Evolutionary conservation across 1,139 yeast genomes (phyloP).

Genomic region (Candida labiduridarum): DNA sequence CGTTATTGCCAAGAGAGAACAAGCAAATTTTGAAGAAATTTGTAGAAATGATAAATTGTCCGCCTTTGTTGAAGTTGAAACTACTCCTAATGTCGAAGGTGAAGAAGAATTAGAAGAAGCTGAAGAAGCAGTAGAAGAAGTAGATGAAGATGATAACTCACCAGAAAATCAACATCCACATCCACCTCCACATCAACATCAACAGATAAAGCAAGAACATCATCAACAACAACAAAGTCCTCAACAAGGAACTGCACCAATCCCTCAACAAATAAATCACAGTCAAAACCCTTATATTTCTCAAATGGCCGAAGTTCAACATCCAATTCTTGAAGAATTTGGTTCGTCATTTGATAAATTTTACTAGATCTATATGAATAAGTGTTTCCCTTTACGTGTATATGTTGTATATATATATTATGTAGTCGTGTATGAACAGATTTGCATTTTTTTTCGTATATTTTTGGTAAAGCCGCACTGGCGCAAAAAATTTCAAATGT

Average conservation of each 20-base stretch:
- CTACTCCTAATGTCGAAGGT: slow-evolving; percentile 1
- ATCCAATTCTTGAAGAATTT: slow-evolving; percentile 12
- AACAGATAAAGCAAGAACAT: slow-evolving; percentile 3
- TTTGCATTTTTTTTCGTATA: too few species aligned
- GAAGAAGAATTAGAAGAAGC: slow-evolving; percentile 11
- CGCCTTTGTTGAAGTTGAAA: slow-evolving; percentile 15
- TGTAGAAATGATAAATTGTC: slow-evolving; percentile 19
- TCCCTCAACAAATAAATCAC: slow-evolving; percentile 3
- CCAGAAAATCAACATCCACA: background rate
- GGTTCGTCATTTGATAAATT: slow-evolving; percentile 11
- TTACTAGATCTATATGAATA: slow-evolving; percentile 3
- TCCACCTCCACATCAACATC: background rate
- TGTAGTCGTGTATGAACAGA: background rate
- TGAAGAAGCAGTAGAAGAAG: slow-evolving; percentile 10
- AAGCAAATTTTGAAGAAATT: slow-evolving; percentile 17
- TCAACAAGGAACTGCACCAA: background rate
- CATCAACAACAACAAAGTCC: slow-evolving; percentile 4
- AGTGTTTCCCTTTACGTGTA: background rate
- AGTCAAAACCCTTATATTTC: slow-evolving; percentile 6
- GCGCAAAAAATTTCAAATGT: too few species aligned
- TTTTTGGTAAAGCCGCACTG: too few species aligned
- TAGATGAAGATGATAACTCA: slow-evolving; percentile 2
- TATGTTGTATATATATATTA: background rate
- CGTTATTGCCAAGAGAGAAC: slow-evolving; percentile 16
- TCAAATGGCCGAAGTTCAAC: slow-evolving; percentile 8